Base-by-base conservation (phyloP, 1,284 basidiomycete genomes). In the Pseudozyma hubeiensis region DNA sequence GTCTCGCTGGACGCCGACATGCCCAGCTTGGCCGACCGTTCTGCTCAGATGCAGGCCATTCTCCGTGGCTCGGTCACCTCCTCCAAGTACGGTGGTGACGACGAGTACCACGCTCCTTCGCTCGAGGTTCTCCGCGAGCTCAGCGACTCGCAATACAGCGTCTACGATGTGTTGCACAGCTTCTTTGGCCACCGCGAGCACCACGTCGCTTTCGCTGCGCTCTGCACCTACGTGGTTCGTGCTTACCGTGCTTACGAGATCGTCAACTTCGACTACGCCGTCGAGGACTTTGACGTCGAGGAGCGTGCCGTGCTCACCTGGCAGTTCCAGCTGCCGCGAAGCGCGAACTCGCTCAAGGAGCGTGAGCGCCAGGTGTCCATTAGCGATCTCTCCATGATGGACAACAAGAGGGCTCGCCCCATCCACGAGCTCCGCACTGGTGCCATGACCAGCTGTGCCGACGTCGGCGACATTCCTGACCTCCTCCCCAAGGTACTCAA, bases 191-290 rank as follows among this genome's bases (percentile, higher is more conserved):
- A 78, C 58, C 91, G 94, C 83, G 85, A 88, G 53, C 69, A 78
- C 35, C 89, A 90, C 51, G 89, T 98, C 67, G 89, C 90, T 30
- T 89, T 97, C 48, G 97, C 96, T 81, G 91, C 97, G 9, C 90
- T 98, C 58, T 95, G 98, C 86, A 94, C 97, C 39, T 99, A 99
- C 85, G 90, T 99, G 59, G 90, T 95, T 58, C 92, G 94, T 70
- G 94, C 94, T 8, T 99, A 99, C 87, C 91, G 93, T 77, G 95
- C 94, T 14, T 99, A 99, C 87, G 92, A 90, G 48, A 86, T 99
- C 49, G 87, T 97, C 62, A 92, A 93, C 46, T 89, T 99, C 74
- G 95, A 98, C 85, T 96, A 96, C 83, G 44, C 93, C 81, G 85
- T 96, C 58, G 86, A 87, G 35, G 88, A 91, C 30, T 88, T 97